Base-by-base conservation (phyloP, 1,284 basidiomycete species). In the Cystobasidium pallidum region DNA sequence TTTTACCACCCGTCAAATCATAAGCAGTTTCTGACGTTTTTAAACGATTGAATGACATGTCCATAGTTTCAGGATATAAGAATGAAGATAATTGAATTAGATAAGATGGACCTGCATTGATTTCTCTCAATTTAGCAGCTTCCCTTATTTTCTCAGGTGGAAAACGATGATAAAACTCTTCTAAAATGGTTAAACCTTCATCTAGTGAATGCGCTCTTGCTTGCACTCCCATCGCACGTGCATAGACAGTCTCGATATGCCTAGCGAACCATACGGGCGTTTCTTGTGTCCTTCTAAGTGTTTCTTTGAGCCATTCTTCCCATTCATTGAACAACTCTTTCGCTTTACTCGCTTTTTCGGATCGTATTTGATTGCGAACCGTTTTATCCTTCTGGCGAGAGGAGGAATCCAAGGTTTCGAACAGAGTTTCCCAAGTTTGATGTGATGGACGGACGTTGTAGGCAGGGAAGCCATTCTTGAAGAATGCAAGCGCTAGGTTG, bases 41-140 rank as follows among this genome's bases (percentile, higher is more conserved):
- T 54, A 45, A 26, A 28, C 11, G n/a, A 43, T 41, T 54, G 39
- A 34, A 52, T 13, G n/a, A 39, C 13, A 19, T 34, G 49, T 71
- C 68, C 47, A 28, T 52, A 24, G 68, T 71, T 45, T 71, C 68
- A 45, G 68, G 68, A 30, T 71, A 71, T 43, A 71, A 51, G 17
- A 45, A 43, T 2, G 68, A 71, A 3, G 59, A 64, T 36, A 71
- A 28, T 59, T 71, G 28, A 4, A 63, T 51, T 19, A 71, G 41
- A 64, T 71, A 71, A n/a, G 21, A 24, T 7, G 68, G 68, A 19
- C 59, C 59, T 54, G 34, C 26, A 13, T 28, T 19, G 34, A 41
- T 28, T 6, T 30, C 21, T 47, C 43, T 11, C 15, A 7, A 43
- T 30, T 61, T 41, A 13, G 59, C 68, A 8, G 28, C 55, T 61